These are phyloP conservation scores for Beauveria pseudobassiana DNA, from an alignment of 2,329 filamentous ascomycete species.

Conservation along the genomic window DNA sequence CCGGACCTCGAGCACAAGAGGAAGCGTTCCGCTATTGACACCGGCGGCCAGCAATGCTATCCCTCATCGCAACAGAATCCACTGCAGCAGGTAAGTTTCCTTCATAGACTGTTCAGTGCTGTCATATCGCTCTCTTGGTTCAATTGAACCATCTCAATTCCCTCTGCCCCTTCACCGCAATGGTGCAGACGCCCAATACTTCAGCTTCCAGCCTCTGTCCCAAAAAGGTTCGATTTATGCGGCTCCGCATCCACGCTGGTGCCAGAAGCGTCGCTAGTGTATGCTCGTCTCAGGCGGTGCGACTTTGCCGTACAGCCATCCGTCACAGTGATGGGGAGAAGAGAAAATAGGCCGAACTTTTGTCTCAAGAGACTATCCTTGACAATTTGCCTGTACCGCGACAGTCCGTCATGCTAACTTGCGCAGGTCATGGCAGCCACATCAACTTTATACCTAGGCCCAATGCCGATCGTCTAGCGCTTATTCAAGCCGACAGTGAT, in stretches of 20 bases:
- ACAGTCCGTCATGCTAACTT: neutral
- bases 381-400: neutral
- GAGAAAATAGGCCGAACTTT: neutral
- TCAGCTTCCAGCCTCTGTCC: slow-evolving; percentile 4
- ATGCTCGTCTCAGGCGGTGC: neutral
- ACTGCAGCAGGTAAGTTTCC: neutral
- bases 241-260: neutral
- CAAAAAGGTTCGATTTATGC: neutral
- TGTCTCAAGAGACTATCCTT: neutral
- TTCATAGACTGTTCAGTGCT: neutral
- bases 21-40: slow-evolving; percentile 10
- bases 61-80: slow-evolving; percentile 1
- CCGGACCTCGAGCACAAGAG: slow-evolving; percentile 13
- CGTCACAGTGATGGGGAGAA: neutral
- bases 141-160: neutral
- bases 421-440: slow-evolving; percentile 18
- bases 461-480: slow-evolving; percentile 35
- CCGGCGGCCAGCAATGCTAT: neutral
- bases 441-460: slow-evolving; percentile 48
- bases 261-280: neutral
- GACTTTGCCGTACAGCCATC: neutral
- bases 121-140: neutral
- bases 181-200: slow-evolving; percentile 1
- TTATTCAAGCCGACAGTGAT: slow-evolving; percentile 52
- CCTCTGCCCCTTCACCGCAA: neutral